Evolutionary conservation across 495 filamentous ascomycete genomes (phyloP), one percentile per base, ranked within the genome.

Genomic region (Daldinia decipiens): DNA sequence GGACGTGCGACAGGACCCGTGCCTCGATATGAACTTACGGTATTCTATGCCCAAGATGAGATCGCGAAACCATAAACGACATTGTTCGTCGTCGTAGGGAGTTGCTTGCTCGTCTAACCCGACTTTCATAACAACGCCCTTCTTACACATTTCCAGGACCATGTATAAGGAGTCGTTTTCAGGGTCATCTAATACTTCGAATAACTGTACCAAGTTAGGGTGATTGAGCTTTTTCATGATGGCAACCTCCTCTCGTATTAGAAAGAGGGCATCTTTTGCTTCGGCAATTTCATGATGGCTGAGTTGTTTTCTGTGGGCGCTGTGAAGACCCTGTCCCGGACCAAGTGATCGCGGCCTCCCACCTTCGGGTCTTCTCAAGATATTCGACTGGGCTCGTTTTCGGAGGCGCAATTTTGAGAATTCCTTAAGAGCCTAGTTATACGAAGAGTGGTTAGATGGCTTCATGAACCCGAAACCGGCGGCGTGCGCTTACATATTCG

Each of bases 171-270:
- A 96, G 76, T 99, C 95, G 70, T 98, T 94, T 34, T 92, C 89
- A 2, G 95, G 96, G 73, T 98, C 96, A 77, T 99, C 95, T 34
- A 99, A 80, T 0, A 99, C 95, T 78, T 99, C 95, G 68, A 95
- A 91, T 32, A 99, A 82, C 32, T 90, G 89, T n/a, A 97, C 94
- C 40, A 99, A 82, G 77, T 99, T 99, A 43, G 87, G 88, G 71
- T 99, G 95, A 76, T 98, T 89, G 53, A 99, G 85, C 78, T 99
- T 98, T 83, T 99, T 99, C 92, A 99, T 98, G 76, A 99, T 97
- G 26, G 95, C 95, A 71, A 99, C 97, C 77, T 99, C 95, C 79
- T 97, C 93, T 65, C 92, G 92, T 76, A 99, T 99, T 51, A 98
- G 83, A 76, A 89, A 91, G 1, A 98, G 83, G 1, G 94, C 86